A percentile compares a stretch with the other conserved stretches of the same genome.
These are phyloP conservation scores for Jamesozyma rosinii DNA, from an alignment of 805 yeast species.

Conservation along the genomic window DNA sequence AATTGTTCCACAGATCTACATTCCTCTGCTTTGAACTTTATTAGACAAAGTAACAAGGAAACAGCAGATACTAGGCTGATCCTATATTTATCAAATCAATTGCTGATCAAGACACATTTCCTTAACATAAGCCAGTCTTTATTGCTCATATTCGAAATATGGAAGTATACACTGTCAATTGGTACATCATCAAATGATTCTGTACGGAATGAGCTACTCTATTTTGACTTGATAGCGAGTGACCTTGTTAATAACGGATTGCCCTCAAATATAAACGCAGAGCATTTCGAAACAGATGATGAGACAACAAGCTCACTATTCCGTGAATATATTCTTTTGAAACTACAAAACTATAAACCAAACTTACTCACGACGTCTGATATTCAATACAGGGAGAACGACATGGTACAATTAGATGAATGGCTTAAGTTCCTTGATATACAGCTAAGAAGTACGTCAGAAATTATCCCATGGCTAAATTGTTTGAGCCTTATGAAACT, in stretches of 20 bases:
- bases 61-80: constrained; percentile 27
- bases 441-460: constrained; percentile 8
- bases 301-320: background rate
- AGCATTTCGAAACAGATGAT: background rate
- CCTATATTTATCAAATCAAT: constrained; percentile 39
- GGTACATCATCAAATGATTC: constrained; percentile 35
- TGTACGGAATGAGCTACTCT: constrained; percentile 36
- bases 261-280: constrained; percentile 13
- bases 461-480: constrained; percentile 15
- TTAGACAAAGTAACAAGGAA: constrained; percentile 21
- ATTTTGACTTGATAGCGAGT: constrained; percentile 39
- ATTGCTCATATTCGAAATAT: constrained; percentile 33
- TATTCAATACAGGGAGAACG: background rate
- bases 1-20: constrained; percentile 15
- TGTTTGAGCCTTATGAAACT: constrained; percentile 12
- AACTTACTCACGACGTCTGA: background rate
- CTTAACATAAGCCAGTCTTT: constrained; percentile 33
- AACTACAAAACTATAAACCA: constrained; percentile 11
- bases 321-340: constrained; percentile 13
- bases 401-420: background rate
- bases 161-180: constrained; percentile 31
- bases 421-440: constrained; percentile 17
- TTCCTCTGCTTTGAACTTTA: constrained; percentile 14
- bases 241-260: constrained; percentile 30
- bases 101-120: constrained; percentile 36